Conservation (phyloP, 768 basidiomycete genomes). For the Termitomyces bulborhizus region DNA sequence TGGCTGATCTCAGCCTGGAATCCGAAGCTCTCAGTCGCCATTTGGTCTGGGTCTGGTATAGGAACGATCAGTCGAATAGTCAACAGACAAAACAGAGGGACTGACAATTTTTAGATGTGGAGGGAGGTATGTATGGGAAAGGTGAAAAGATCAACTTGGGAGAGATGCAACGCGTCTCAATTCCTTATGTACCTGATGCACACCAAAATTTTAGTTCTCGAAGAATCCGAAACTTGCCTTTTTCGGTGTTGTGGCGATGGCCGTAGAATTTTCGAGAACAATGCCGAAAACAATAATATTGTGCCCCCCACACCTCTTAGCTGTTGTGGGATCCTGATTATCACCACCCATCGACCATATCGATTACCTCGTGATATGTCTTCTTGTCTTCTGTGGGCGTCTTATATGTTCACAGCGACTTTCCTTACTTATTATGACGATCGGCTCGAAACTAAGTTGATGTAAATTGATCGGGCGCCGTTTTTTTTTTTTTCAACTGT, state of each 20-base stretch:
- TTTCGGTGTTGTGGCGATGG: slow-evolving; percentile 24
- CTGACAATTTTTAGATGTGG: slow-evolving; percentile 16
- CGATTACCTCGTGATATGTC: neutral
- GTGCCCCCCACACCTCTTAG: neutral
- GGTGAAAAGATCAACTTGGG: slow-evolving; percentile 19
- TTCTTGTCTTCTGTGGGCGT: too few relatives aligned
- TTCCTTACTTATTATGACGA: too few relatives aligned
- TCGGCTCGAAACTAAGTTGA: too few relatives aligned
- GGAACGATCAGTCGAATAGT: slow-evolving; percentile 1
- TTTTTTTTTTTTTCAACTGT: too few relatives aligned
- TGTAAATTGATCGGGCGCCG: too few relatives aligned
- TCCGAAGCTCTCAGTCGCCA: slow-evolving; percentile 86
- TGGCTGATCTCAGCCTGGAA: slow-evolving; percentile 99
- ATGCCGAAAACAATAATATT: neutral
- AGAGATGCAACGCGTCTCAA: slow-evolving; percentile 12
- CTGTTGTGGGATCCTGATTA: neutral
- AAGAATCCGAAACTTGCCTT: slow-evolving; percentile 44
- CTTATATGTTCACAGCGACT: too few relatives aligned
- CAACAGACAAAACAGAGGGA: slow-evolving; percentile 1
- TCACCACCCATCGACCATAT: neutral
- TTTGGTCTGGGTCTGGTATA: slow-evolving; percentile 22
- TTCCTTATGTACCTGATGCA: slow-evolving; percentile 26
- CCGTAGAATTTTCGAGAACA: slow-evolving; percentile 39
- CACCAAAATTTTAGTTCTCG: slow-evolving; percentile 36
- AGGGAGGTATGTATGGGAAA: neutral